These are phyloP conservation scores for Tolypocladium tropicale DNA, from an alignment of 2,329 filamentous ascomycete species.

Conservation along the genomic window DNA sequence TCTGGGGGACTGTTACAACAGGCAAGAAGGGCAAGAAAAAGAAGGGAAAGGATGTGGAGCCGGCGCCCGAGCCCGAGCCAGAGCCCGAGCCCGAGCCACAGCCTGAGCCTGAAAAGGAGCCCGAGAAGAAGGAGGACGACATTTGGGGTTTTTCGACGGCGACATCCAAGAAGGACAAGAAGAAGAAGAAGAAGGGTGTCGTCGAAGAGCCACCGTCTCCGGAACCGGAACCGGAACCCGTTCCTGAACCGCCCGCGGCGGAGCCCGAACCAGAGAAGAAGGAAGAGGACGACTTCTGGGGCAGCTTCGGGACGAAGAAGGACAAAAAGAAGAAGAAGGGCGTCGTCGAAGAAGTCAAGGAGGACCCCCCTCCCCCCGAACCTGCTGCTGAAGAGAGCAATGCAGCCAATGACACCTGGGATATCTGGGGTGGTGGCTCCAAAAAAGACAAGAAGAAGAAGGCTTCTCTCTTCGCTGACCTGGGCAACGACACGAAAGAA, in stretches of 20 bases:
- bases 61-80: neutral
- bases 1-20: constrained; percentile 14
- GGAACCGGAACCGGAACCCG: constrained; percentile 3
- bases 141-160: constrained; percentile 13
- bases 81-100: constrained; percentile 10
- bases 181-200: constrained; percentile 14
- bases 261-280: constrained; percentile 17
- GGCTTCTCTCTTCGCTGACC: neutral
- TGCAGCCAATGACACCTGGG: constrained; percentile 1
- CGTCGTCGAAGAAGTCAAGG: constrained; percentile 11
- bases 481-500: neutral
- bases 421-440: neutral
- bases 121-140: constrained; percentile 15
- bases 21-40: constrained; percentile 13
- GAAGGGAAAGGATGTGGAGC: constrained; percentile 5
- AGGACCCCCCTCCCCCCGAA: constrained; percentile 7
- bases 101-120: constrained; percentile 13
- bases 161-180: constrained; percentile 17
- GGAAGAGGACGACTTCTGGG: constrained; percentile 19
- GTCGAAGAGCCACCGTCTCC: constrained; percentile 12
- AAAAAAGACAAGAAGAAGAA: constrained; percentile 11
- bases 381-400: neutral
- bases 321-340: constrained; percentile 18
- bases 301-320: constrained; percentile 14
- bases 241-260: constrained; percentile 5